A percentile compares a stretch with the other conserved stretches of the same genome.
Conservation (phyloP, 441 rosid genomes). For the Eugenia klotzschiana region DNA sequence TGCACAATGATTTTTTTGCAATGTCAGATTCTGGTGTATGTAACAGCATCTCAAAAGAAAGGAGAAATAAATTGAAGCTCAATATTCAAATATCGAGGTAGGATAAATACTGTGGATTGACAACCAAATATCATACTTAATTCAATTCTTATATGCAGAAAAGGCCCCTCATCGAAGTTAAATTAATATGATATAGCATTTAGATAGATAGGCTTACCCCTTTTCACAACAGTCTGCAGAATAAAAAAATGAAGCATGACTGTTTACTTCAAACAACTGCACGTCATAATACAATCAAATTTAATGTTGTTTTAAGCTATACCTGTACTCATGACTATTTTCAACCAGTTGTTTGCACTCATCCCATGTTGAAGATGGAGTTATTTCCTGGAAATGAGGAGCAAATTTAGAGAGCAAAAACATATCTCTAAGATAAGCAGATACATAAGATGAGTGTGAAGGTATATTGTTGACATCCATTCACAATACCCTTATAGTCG, state of each 20-base stretch:
- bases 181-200: neutral
- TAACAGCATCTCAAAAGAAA: neutral
- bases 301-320: neutral
- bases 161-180: neutral
- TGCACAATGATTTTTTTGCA: conserved; percentile 7
- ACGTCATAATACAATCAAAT: neutral
- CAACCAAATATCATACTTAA: neutral
- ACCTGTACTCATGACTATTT: conserved; percentile 53
- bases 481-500: conserved; percentile 31
- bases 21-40: neutral
- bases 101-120: neutral
- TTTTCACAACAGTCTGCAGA: neutral
- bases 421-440: conserved; percentile 2
- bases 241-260: neutral
- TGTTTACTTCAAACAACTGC: neutral
- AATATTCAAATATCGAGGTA: neutral
- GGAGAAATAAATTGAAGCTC: neutral
- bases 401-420: conserved; percentile 6
- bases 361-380: conserved; percentile 54
- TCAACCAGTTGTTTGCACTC: conserved; percentile 37
- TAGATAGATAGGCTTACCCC: neutral
- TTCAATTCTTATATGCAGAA: neutral
- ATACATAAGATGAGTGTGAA: neutral
- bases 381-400: conserved; percentile 34
- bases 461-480: conserved; percentile 3